Conservation (phyloP, 495 filamentous ascomycete genomes). For the Cercophora samala region DNA sequence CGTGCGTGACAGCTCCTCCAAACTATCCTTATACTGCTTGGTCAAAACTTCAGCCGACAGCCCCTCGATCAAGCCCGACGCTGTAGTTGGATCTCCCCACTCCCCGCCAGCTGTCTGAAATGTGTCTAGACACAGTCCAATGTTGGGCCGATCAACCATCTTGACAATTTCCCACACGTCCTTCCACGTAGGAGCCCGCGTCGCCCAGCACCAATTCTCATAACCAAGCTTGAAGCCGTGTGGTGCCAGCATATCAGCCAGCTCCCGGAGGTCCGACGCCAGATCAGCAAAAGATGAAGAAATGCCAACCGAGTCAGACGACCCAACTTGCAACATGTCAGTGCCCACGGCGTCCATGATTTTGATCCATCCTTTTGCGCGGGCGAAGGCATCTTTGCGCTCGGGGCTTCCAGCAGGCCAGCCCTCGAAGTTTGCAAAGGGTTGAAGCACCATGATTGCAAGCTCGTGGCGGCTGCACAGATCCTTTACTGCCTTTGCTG, state of each 20-base stretch:
- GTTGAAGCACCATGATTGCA: conserved; percentile 70
- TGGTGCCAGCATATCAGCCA: conserved; percentile 60
- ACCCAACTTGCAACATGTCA: conserved; percentile 76
- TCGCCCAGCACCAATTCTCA: conserved; percentile 85
- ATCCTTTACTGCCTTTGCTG: conserved; percentile 49
- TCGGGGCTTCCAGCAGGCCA: conserved; percentile 58
- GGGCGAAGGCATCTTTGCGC: conserved; percentile 61
- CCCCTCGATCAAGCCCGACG: conserved; percentile 52
- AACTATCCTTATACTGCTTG: conserved; percentile 48
- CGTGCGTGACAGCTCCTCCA: conserved; percentile 52
- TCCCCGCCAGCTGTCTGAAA: conserved; percentile 76
- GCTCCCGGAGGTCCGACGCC: conserved; percentile 57
- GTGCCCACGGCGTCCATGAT: conserved; percentile 70
- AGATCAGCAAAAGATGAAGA: conserved; percentile 46
- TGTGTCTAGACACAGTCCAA: conserved; percentile 77
- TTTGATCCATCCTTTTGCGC: conserved; percentile 65
- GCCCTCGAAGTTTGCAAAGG: conserved; percentile 78
- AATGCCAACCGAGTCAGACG: conserved; percentile 59
- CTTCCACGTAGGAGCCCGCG: conserved; percentile 64
- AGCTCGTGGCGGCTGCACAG: conserved; percentile 54
- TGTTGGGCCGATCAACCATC: conserved; percentile 58
- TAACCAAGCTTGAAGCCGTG: conserved; percentile 63
- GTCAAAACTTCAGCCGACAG: conserved; percentile 40
- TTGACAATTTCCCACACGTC: conserved; percentile 65
- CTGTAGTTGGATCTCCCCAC: conserved; percentile 70